Evolutionary conservation across 768 basidiomycete genomes (phyloP).

Genomic region (Calocera cornea): DNA sequence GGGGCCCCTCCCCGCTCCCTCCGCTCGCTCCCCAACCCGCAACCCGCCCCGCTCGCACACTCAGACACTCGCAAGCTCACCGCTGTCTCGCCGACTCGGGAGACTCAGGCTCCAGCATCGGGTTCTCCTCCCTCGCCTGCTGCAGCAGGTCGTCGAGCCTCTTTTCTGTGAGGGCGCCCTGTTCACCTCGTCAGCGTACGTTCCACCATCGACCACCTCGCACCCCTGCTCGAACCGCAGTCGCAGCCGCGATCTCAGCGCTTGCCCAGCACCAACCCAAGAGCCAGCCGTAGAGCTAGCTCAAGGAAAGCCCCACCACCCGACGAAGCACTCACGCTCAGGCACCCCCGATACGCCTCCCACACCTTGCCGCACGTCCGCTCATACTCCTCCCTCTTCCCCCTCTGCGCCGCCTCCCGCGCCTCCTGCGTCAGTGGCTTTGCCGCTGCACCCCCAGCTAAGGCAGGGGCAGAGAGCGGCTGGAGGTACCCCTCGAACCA

Average conservation of each 20-base stretch:
- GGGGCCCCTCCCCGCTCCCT: background rate
- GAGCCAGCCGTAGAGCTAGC: background rate
- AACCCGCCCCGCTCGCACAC: background rate
- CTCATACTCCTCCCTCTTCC: slow-evolving; percentile 82
- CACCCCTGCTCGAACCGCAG: no score
- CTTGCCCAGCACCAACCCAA: background rate
- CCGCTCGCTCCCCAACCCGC: background rate
- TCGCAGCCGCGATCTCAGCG: background rate
- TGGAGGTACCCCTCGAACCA: slow-evolving; percentile 98
- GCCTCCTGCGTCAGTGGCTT: slow-evolving; percentile 28
- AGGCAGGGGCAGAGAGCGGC: slow-evolving; percentile 33
- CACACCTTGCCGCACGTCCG: slow-evolving; percentile 71
- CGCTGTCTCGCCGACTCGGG: background rate
- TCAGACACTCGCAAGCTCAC: background rate
- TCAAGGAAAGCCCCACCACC: no score
- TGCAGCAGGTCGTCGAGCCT: slow-evolving; percentile 62
- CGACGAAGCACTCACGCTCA: slow-evolving; percentile 54
- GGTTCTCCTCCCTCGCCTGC: slow-evolving; percentile 70
- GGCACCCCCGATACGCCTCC: slow-evolving; percentile 64
- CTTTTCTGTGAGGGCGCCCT: slow-evolving; percentile 59
- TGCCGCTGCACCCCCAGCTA: slow-evolving; percentile 26
- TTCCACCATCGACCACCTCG: slow-evolving; percentile 1
- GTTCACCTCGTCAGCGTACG: slow-evolving; percentile 28
- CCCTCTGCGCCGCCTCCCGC: slow-evolving; percentile 48
- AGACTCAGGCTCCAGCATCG: slow-evolving; percentile 37